phyloP scores from a whole-genome alignment of 2,329 filamentous ascomycete species.

The Cladosporium colombiae region DNA sequence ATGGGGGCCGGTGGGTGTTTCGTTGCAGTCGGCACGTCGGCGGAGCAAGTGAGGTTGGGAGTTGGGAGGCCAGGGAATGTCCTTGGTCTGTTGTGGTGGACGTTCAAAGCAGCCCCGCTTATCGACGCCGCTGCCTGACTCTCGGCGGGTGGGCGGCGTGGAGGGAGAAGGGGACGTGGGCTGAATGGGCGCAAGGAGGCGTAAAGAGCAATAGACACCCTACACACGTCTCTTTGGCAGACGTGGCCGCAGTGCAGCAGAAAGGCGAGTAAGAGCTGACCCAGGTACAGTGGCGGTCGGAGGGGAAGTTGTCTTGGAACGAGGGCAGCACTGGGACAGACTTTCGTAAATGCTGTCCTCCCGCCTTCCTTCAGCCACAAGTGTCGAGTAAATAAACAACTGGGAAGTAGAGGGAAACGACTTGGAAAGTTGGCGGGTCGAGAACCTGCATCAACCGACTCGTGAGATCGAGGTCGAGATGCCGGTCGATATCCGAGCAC shows the following conservation, averaged over 20 bases:
- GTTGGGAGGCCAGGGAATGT: constrained; percentile 1
- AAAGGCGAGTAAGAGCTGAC: not conserved
- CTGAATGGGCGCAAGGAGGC: not conserved
- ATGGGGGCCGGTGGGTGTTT: not conserved
- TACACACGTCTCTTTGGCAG: not conserved
- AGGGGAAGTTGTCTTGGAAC: not conserved
- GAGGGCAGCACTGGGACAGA: not conserved
- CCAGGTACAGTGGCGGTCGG: not conserved
- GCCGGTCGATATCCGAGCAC: not conserved
- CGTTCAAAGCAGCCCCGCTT: constrained; percentile 2
- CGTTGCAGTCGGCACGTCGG: constrained; percentile 20
- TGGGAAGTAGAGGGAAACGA: not conserved
- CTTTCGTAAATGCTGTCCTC: not conserved
- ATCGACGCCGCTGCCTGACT: not conserved
- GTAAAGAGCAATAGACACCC: not conserved
- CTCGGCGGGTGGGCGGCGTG: not conserved
- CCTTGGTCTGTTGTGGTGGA: not conserved
- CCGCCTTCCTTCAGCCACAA: not conserved
- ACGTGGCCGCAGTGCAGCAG: not conserved
- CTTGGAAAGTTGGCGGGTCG: not conserved
- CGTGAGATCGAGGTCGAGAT: not conserved
- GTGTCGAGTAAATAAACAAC: not conserved
- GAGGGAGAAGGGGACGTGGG: not conserved
- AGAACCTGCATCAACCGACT: not conserved
- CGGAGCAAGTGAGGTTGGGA: constrained; percentile 17